phyloP scores from a whole-genome alignment of 805 yeast genomes.

The Yarrowia phangngaensis region DNA sequence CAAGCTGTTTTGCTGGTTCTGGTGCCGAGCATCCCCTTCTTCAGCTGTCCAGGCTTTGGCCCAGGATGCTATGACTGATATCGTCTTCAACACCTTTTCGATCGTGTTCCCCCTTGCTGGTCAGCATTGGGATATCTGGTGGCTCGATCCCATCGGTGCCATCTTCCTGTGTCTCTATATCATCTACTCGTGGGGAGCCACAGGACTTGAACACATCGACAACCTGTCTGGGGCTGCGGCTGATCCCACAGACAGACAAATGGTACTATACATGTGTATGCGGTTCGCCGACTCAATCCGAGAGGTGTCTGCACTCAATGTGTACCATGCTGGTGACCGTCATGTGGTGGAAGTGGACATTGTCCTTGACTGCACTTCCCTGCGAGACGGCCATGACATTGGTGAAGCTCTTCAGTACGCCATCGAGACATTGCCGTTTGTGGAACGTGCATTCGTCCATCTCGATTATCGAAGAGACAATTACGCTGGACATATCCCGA shows the following conservation, averaged over 20 bases:
- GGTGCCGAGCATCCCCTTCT: constrained; percentile 59
- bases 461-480: constrained; percentile 44
- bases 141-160: constrained; percentile 77
- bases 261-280: constrained; percentile 60
- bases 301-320: constrained; percentile 61
- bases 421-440: constrained; percentile 68
- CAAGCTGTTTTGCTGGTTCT: constrained; percentile 57
- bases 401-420: constrained; percentile 82
- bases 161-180: constrained; percentile 58
- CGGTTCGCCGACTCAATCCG: constrained; percentile 66
- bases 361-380: constrained; percentile 49
- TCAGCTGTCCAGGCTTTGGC: constrained; percentile 74
- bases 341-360: constrained; percentile 74
- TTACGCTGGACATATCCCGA: constrained; percentile 26
- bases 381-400: constrained; percentile 71
- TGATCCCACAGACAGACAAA: constrained; percentile 56
- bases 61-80: constrained; percentile 77
- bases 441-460: constrained; percentile 79
- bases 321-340: constrained; percentile 75
- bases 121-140: constrained; percentile 51
- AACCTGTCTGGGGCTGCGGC: constrained; percentile 75
- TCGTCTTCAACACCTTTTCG: constrained; percentile 67
- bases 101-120: constrained; percentile 67
- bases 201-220: constrained; percentile 67
- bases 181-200: constrained; percentile 57